These are phyloP conservation scores for Serendipita sp. DNA, from an alignment of 768 basidiomycete genomes.

Conservation along the genomic window DNA sequence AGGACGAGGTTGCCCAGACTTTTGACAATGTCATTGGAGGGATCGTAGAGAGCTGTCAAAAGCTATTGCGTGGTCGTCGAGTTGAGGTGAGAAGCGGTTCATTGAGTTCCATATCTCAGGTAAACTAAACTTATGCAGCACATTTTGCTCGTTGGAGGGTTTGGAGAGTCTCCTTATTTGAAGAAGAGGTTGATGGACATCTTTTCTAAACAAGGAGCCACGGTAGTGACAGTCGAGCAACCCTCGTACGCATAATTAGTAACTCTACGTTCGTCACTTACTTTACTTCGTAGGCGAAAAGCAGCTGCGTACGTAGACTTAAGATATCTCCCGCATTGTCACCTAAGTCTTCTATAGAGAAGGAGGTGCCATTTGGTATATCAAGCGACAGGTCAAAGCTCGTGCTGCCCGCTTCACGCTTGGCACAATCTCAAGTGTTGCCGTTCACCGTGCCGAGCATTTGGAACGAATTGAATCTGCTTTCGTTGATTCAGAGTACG, in stretches of 20 bases:
- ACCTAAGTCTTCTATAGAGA: not conserved
- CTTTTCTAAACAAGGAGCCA: not conserved
- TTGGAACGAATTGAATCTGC: not conserved
- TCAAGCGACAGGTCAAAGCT: conserved; percentile 4
- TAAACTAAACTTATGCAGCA: not conserved
- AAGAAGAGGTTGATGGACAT: not conserved
- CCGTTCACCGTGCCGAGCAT: not conserved
- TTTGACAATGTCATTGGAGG: not conserved
- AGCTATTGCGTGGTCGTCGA: not conserved
- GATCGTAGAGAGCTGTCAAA: not conserved
- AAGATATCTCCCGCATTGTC: not conserved
- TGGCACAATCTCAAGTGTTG: not conserved
- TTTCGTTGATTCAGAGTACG: not conserved
- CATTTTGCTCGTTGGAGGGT: conserved; percentile 6
- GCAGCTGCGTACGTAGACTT: not conserved
- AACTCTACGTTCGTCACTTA: not conserved
- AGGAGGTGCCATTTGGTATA: conserved; percentile 1
- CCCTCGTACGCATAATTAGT: not conserved
- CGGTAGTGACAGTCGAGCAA: not conserved
- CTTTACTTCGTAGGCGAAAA: not conserved
- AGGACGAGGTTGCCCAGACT: not conserved
- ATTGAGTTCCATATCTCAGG: not conserved
- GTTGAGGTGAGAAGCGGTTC: not conserved
- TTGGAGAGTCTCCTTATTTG: conserved; percentile 4
- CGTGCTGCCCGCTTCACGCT: conserved; percentile 1